Conservation (phyloP, 768 basidiomycete genomes). For the Cystoderma amianthinum region DNA sequence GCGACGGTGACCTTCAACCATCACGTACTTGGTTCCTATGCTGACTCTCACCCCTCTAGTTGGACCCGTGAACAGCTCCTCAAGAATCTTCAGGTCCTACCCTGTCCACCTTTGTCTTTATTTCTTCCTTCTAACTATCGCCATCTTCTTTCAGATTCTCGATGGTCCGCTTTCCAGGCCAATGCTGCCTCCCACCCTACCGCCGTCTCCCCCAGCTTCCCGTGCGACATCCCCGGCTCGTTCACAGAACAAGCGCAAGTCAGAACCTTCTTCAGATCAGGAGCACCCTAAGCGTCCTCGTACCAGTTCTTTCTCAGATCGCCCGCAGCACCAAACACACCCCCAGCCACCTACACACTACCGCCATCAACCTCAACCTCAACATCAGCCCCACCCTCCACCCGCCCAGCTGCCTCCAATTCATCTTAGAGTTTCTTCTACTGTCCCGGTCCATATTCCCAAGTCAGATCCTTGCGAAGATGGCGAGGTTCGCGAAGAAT, state of each 20-base stretch:
- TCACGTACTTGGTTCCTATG: too few species aligned
- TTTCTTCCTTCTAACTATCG: conserved; percentile 6
- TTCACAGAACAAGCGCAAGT: conserved; percentile 39
- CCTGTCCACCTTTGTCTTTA: conserved; percentile 12
- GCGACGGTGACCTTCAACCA: too few species aligned
- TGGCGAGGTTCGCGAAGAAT: conserved; percentile 47
- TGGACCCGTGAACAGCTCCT: conserved; percentile 45
- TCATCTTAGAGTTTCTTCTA: conserved; percentile 15
- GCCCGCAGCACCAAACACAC: conserved; percentile 15
- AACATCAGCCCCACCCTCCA: conserved; percentile 12
- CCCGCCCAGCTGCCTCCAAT: conserved; percentile 15
- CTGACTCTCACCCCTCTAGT: too few species aligned
- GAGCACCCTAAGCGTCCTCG: conserved; percentile 41
- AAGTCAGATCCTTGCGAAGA: conserved; percentile 45
- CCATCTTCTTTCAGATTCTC: conserved; percentile 25
- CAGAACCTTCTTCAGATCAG: conserved; percentile 26
- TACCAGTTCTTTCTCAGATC: conserved; percentile 23
- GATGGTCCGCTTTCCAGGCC: conserved; percentile 28
- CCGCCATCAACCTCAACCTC: conserved; percentile 20
- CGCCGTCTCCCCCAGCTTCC: conserved; percentile 45
- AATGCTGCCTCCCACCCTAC: conserved; percentile 34
- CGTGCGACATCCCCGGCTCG: conserved; percentile 40
- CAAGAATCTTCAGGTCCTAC: conserved; percentile 35
- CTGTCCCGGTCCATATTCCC: conserved; percentile 13
- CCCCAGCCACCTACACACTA: conserved; percentile 10